These are phyloP conservation scores for Physaria fendleri DNA, from an alignment of 345 rosid species.

Conservation along the genomic window DNA sequence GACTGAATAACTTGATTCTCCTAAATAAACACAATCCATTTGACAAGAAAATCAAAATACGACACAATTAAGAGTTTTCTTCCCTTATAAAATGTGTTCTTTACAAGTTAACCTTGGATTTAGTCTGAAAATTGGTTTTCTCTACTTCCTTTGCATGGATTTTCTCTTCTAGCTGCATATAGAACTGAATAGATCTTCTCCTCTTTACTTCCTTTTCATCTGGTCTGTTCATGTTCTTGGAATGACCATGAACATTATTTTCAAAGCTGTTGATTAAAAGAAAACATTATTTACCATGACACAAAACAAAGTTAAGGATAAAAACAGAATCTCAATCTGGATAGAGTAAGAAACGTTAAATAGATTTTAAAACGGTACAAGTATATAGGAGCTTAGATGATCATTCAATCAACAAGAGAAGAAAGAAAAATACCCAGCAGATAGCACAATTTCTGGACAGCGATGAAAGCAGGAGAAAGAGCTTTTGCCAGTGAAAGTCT, in stretches of 20 bases:
- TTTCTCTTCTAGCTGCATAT: no score
- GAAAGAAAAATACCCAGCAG: slow-evolving; percentile 53
- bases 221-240: no score
- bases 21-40: no score
- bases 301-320: slow-evolving; percentile 31
- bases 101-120: no score
- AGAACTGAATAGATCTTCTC: no score
- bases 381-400: background rate
- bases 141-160: no score
- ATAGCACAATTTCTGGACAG: slow-evolving; percentile 47
- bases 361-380: background rate
- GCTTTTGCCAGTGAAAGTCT: slow-evolving; percentile 51
- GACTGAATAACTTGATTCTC: no score
- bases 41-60: no score
- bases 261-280: slow-evolving; percentile 58
- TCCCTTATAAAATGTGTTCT: no score
- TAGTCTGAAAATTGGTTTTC: no score
- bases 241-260: slow-evolving; percentile 92
- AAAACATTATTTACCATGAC: slow-evolving; percentile 38
- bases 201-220: no score
- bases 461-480: slow-evolving; percentile 43
- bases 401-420: background rate
- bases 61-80: no score
- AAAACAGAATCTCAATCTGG: slow-evolving; percentile 17
- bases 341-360: background rate